phyloP scores from a whole-genome alignment of 163 green algal species.

The Coccomyxa subellipsoidea region DNA sequence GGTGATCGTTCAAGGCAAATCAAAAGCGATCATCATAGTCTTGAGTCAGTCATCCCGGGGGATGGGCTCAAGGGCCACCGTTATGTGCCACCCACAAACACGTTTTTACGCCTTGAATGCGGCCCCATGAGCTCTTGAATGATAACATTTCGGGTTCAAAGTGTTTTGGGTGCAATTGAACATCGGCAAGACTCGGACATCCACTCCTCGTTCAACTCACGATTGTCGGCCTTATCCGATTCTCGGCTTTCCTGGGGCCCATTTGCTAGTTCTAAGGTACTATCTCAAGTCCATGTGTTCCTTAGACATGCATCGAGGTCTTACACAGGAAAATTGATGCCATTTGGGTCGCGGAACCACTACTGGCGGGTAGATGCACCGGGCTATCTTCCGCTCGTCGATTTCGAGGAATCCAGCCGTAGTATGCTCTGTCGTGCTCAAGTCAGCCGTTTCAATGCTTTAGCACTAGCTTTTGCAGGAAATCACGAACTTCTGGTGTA shows the following conservation, averaged over 20 bases:
- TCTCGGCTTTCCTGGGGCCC: no score
- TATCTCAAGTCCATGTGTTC: no score
- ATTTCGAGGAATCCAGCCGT: background rate
- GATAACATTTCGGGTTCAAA: background rate
- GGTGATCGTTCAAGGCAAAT: background rate
- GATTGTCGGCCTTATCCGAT: background rate
- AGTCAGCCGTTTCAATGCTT: background rate
- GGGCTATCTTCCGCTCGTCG: background rate
- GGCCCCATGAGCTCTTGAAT: background rate
- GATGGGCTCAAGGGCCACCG: background rate
- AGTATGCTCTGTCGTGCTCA: background rate
- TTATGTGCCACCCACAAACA: background rate
- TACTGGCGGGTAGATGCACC: background rate
- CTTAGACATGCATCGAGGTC: background rate
- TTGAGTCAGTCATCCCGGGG: background rate
- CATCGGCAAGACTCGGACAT: background rate
- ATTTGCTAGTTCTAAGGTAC: no score
- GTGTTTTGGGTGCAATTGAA: background rate
- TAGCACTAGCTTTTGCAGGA: no score
- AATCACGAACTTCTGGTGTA: no score
- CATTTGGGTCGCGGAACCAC: background rate
- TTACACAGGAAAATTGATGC: background rate
- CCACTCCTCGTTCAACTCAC: background rate
- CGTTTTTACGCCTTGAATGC: background rate
- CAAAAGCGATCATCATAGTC: background rate